Conservation (phyloP, 257 asterid genomes). For the Lycium ferocissimum region DNA sequence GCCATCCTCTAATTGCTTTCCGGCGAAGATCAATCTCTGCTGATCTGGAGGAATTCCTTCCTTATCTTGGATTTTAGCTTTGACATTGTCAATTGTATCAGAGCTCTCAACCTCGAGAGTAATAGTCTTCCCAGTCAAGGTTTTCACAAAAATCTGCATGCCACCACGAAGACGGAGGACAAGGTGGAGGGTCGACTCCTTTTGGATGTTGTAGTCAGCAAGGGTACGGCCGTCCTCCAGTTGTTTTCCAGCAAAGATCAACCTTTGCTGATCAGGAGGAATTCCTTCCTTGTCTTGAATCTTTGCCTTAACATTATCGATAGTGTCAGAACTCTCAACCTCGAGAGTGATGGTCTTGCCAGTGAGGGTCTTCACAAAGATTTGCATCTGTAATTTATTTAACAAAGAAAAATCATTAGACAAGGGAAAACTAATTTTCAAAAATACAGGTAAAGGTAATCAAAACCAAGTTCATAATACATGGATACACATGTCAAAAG, state of each 20-base stretch:
- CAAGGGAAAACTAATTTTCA: neutral
- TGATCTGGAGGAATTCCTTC: constrained; percentile 27
- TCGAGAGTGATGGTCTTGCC: constrained; percentile 13
- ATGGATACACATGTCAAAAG: neutral
- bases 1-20: constrained; percentile 35
- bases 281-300: constrained; percentile 22
- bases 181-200: constrained; percentile 29
- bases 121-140: neutral
- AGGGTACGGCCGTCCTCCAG: constrained; percentile 1
- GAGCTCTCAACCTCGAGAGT: constrained; percentile 26
- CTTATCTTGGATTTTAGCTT: constrained; percentile 15
- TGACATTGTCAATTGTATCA: neutral
- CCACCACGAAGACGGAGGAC: constrained; percentile 28
- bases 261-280: constrained; percentile 15
- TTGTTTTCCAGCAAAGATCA: neutral
- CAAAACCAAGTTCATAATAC: neutral
- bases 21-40: constrained; percentile 16
- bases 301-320: neutral
- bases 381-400: neutral
- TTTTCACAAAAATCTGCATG: constrained; percentile 34
- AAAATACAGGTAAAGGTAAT: neutral
- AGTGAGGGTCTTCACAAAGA: constrained; percentile 16
- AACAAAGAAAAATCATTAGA: neutral
- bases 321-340: constrained; percentile 20
- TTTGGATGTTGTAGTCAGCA: constrained; percentile 22